phyloP scores from a whole-genome alignment of 352 stramenopile species.

The Phytopythium montanum region DNA sequence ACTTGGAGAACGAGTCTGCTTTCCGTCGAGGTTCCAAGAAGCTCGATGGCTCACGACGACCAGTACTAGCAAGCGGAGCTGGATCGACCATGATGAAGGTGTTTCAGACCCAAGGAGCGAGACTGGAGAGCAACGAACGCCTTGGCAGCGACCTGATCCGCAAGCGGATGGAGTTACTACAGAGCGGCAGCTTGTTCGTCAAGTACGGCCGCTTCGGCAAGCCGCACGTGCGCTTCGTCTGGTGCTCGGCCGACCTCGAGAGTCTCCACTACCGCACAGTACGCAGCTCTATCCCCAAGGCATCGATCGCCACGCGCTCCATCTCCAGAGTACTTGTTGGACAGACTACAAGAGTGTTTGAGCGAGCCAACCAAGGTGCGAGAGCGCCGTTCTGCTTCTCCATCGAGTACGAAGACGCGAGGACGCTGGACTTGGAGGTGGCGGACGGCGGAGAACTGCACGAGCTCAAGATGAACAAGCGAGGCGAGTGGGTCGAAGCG shows the following conservation, averaged over 20 bases:
- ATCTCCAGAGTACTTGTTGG: slow-evolving; percentile 40
- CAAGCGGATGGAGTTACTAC: slow-evolving; percentile 65
- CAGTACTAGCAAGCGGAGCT: background rate
- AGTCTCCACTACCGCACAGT: slow-evolving; percentile 70
- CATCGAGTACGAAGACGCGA: slow-evolving; percentile 69
- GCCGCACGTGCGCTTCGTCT: slow-evolving; percentile 77
- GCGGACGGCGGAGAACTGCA: background rate
- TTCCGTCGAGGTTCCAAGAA: slow-evolving; percentile 2
- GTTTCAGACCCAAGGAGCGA: slow-evolving; percentile 12
- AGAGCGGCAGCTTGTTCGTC: slow-evolving; percentile 69
- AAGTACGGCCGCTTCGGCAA: slow-evolving; percentile 77
- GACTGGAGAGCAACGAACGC: slow-evolving; percentile 5
- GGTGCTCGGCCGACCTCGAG: slow-evolving; percentile 70
- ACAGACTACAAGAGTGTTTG: slow-evolving; percentile 59
- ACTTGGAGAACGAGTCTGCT: background rate
- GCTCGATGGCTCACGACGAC: background rate
- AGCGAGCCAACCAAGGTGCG: slow-evolving; percentile 45
- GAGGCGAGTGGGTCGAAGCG: slow-evolving; percentile 61
- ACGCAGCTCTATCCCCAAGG: slow-evolving; percentile 44
- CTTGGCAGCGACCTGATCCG: slow-evolving; percentile 52
- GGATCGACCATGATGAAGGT: background rate
- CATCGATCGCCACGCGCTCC: slow-evolving; percentile 51
- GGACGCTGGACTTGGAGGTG: slow-evolving; percentile 75
- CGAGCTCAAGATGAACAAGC: slow-evolving; percentile 62
- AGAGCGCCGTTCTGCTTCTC: slow-evolving; percentile 68